Evolutionary conservation across 345 rosid genomes (phyloP).

Genomic region (Dimocarpus longan): DNA sequence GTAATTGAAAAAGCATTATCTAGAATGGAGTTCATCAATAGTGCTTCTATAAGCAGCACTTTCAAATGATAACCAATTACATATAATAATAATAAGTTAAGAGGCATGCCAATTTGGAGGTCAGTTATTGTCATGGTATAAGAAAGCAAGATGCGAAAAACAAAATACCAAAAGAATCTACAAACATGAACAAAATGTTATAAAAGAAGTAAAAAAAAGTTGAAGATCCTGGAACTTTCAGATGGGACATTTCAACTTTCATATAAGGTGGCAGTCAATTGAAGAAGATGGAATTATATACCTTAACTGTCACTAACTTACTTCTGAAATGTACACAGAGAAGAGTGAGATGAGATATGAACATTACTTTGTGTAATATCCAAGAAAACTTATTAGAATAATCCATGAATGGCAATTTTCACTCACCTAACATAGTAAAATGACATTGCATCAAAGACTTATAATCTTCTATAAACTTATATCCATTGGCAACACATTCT

Average conservation of each 20-base stretch:
- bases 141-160: background rate
- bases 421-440: slow-evolving; percentile 55
- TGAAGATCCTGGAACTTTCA: slow-evolving; percentile 2
- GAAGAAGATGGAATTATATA: slow-evolving; percentile 30
- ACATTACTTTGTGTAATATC: slow-evolving; percentile 46
- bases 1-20: background rate
- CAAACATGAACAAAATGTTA: background rate
- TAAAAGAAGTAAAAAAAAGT: background rate
- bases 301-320: slow-evolving; percentile 15
- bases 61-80: background rate
- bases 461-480: slow-evolving; percentile 23
- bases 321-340: slow-evolving; percentile 18
- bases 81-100: too few species aligned
- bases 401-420: slow-evolving; percentile 19
- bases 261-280: slow-evolving; percentile 23
- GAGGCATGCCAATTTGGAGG: background rate
- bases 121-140: background rate
- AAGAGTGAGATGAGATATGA: background rate
- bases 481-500: slow-evolving; percentile 2
- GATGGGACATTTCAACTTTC: slow-evolving; percentile 44
- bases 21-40: too few species aligned
- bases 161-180: background rate
- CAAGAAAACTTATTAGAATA: slow-evolving; percentile 40
- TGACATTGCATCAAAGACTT: slow-evolving; percentile 45
- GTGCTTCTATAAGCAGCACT: background rate